A percentile compares a stretch with the other conserved stretches of the same genome.
phyloP scores from a whole-genome alignment of 2,329 filamentous ascomycete genomes.

The Aspergillus uvarum region DNA sequence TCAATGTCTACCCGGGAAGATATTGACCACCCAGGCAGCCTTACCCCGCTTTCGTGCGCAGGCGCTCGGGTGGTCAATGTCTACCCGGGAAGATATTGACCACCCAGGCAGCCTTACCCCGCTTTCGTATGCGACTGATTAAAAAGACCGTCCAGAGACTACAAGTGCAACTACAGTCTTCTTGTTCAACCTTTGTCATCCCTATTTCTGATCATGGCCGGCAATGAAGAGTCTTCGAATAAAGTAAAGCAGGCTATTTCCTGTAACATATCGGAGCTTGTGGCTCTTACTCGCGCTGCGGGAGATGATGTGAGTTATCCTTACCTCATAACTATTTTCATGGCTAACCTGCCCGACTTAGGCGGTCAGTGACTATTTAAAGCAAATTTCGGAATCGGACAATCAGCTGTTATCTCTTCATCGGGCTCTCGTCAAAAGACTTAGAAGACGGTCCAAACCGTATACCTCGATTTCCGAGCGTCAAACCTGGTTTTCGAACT shows the following conservation, averaged over 20 bases:
- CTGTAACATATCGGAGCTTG: constrained; percentile 6
- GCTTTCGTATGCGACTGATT: background rate
- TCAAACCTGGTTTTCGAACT: constrained; percentile 10
- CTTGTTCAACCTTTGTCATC: background rate
- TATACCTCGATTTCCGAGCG: constrained; percentile 5
- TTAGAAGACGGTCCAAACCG: constrained; percentile 4
- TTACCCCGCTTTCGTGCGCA: background rate
- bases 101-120: background rate
- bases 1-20: constrained; percentile 9
- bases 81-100: background rate
- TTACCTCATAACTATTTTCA: background rate
- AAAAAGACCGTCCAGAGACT: background rate
- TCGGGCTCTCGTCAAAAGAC: constrained; percentile 6
- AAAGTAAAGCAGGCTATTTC: constrained; percentile 7
- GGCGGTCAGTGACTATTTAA: constrained; percentile 5
- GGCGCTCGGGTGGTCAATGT: too few species aligned
- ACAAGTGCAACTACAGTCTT: background rate
- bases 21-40: constrained; percentile 2
- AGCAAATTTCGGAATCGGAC: constrained; percentile 5
- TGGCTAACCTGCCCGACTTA: background rate
- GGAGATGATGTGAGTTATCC: constrained; percentile 5
- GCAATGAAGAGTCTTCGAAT: background rate
- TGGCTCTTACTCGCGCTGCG: constrained; percentile 5
- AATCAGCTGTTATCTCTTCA: constrained; percentile 9
- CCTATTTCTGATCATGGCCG: background rate